Evolutionary conservation across 257 asterid species (phyloP), one percentile per base, ranked within the genome.

Genomic region (Ilex aquifolium): DNA sequence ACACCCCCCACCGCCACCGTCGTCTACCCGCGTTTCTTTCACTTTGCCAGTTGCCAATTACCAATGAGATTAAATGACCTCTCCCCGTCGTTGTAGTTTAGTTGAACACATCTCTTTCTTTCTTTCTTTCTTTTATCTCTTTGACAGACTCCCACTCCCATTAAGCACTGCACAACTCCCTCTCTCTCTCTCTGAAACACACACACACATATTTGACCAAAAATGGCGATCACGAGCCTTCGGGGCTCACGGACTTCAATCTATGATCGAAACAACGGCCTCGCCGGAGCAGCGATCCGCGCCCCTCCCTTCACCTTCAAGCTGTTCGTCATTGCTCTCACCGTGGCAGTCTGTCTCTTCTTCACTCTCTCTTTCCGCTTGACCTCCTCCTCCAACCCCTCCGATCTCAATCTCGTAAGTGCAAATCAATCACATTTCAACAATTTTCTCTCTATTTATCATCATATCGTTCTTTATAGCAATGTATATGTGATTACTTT

Each of bases 391-490:
- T 74, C 86, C 40, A 53, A 49, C 56, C 74, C 79, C 6, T 69
- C 81, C 66, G 88, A 80, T 77, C 83, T 72, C 65, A 40, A 59
- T 64, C 52, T 51, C 57, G 90, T 85, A 58, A 68, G 84, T 46
- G 4, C 52, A 46, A 4, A 4, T 10, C 10, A 6, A 2, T 46
- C 52, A 46, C 14, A 3, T 46, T 46, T 46, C n/a, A 10, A 6
- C n/a, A 14, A 2, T 46, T 14, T 46, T 46, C 52, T 12, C 3
- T 11, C 3, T 46, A 46, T 46, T 46, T 11, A 6, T 46, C n/a
- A 6, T 6, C 52, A 10, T 46, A 10, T 46, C 13, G 52, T 46
- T 46, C 14, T 10, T 31, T 59, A 50, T 69, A 61, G n/a, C 44
- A 36, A 21, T 48, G 42, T 53, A 12, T 44, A 63, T 50, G 59